Evolutionary conservation across 2,329 filamentous ascomycete species (phyloP).

Genomic region (Fusarium robinianum): DNA sequence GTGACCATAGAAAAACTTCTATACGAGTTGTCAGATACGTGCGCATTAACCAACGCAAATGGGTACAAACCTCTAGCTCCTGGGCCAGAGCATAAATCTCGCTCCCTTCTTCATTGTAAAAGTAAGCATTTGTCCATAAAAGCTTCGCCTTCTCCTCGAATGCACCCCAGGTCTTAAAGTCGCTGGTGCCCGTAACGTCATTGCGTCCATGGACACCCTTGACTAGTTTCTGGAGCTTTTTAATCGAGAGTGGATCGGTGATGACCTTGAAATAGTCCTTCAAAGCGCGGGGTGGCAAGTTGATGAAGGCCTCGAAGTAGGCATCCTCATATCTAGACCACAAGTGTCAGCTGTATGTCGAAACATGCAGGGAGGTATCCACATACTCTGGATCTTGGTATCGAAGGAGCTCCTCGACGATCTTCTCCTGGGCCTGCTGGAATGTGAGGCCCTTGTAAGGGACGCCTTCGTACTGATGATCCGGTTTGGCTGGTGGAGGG

Average conservation of each 20-base stretch:
- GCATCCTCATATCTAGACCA: conserved; percentile 71
- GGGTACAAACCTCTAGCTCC: conserved; percentile 70
- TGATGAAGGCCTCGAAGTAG: conserved; percentile 74
- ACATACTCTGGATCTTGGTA: conserved; percentile 68
- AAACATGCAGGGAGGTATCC: neutral
- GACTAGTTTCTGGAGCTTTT: conserved; percentile 75
- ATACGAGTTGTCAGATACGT: conserved; percentile 18
- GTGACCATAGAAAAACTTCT: conserved; percentile 71
- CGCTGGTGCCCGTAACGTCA: conserved; percentile 63
- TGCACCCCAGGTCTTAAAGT: conserved; percentile 80
- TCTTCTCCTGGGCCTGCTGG: conserved; percentile 84
- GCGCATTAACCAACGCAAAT: neutral
- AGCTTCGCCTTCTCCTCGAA: conserved; percentile 80
- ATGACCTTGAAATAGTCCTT: conserved; percentile 90
- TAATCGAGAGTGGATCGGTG: conserved; percentile 77
- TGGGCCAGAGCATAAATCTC: conserved; percentile 78
- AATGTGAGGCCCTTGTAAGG: conserved; percentile 75
- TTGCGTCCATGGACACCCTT: conserved; percentile 72
- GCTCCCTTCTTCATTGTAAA: conserved; percentile 91
- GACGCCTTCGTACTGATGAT: conserved; percentile 58
- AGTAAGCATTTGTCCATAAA: conserved; percentile 85
- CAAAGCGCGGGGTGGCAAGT: conserved; percentile 73
- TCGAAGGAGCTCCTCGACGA: conserved; percentile 75
- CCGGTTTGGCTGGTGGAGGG: conserved; percentile 49
- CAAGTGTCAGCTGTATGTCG: conserved; percentile 25